Base-by-base conservation (phyloP, 2,329 filamentous ascomycete species). In the Phialophora verrucosa region DNA sequence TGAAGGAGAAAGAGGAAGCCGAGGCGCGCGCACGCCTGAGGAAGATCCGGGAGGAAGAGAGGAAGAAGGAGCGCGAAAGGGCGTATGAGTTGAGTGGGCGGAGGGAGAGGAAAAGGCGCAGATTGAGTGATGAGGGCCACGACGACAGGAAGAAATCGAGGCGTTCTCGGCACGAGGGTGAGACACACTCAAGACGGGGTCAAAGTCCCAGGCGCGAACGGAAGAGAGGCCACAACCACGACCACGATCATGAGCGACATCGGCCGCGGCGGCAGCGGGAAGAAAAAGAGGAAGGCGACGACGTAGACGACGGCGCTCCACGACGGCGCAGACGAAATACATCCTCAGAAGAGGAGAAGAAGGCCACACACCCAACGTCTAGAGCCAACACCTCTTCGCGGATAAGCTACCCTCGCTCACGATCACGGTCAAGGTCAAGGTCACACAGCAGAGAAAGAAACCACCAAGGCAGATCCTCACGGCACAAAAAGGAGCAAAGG, bases 1-100 rank as follows among this genome's bases (percentile, higher is more conserved):
- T 98, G 32, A 86, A 92, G 20, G 91, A 91, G 0, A 96, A 90
- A 74, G 94, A 98, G 77, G 88, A 89, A 29, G 88, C 90, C 56
- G 93, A 98, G 71, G 88, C 92, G 0, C 84, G 85, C 68, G 88
- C 88, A 3, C 88, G 92, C 23, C 84, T 96, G 63, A 85, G 86
- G 70, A 82, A 84, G 63, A 79, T 93, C 31, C 81, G 83, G 69
- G 80, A 83, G 64, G 76, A 75, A 32, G 82, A 82, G 70, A 70
- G 69, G 35, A 72, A 70, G 59, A 71, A 2, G 70, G 51, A 71
- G 73, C 25, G 71, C 69, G 44, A 60, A 69, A 29, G 38, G 29
- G 55, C 44, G 4, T 31, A 61, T 29, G 53, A 49, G 14, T 20
- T 57, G n/a, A 23, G 53, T 11, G 42, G 51, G 20, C 63, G 72